Conservation (phyloP, 2,329 filamentous ascomycete species). For the Apiospora sp. region DNA sequence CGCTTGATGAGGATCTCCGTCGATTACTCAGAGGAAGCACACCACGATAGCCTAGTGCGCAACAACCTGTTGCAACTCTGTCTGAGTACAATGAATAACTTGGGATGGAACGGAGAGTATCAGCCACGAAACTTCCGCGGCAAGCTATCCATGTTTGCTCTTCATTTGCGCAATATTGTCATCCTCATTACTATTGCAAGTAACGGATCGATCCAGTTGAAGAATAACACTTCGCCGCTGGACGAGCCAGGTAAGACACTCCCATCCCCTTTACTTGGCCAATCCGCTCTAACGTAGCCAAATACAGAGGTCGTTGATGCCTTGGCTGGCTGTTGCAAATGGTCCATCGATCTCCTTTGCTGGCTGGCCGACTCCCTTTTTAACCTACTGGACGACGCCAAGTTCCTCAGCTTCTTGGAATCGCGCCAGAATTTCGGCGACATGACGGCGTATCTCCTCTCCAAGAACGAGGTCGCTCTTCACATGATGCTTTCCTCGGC, state of each 20-base stretch:
- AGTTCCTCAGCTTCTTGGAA: conserved; percentile 58
- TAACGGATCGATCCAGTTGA: conserved; percentile 61
- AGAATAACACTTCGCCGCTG: conserved; percentile 64
- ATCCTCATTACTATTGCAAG: conserved; percentile 71
- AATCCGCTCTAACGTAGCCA: not conserved
- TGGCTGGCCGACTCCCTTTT: conserved; percentile 70
- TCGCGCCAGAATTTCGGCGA: conserved; percentile 54
- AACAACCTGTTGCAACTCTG: conserved; percentile 78
- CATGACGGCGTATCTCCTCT: conserved; percentile 59
- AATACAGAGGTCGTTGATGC: conserved; percentile 72
- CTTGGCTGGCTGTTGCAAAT: conserved; percentile 77
- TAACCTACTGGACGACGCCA: conserved; percentile 59
- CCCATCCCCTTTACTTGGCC: conserved; percentile 23
- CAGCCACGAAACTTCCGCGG: conserved; percentile 70
- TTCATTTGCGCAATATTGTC: conserved; percentile 78
- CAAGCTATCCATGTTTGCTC: conserved; percentile 76
- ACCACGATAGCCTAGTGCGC: conserved; percentile 75
- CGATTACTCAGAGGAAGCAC: conserved; percentile 81
- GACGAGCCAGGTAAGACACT: conserved; percentile 67
- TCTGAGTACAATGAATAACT: conserved; percentile 79
- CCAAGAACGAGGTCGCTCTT: conserved; percentile 64
- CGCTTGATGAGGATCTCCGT: conserved; percentile 75
- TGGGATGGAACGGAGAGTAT: conserved; percentile 75
- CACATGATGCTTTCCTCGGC: conserved; percentile 77
- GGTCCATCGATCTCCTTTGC: conserved; percentile 76